Percentiles rank a stretch among this genome's conserved stretches.
Evolutionary conservation across 2,329 filamentous ascomycete species (phyloP).

Genomic region (Cladobotryum mycophilum): DNA sequence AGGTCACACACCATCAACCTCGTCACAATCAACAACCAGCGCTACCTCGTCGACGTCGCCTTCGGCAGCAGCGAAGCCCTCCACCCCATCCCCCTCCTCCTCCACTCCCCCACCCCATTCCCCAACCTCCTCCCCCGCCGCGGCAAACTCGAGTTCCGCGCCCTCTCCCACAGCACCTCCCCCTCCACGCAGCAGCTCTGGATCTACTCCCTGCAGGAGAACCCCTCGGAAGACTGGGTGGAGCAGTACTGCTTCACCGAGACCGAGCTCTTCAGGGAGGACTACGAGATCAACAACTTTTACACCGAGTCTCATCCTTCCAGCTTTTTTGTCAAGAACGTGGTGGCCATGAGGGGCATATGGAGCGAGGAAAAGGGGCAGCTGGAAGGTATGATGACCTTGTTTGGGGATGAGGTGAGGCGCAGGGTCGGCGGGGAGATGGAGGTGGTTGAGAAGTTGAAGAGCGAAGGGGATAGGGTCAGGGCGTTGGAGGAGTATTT

Average conservation of each 20-base stretch:
- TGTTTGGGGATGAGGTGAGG: conserved; percentile 42
- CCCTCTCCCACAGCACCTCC: conserved; percentile 27
- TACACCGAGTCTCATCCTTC: conserved; percentile 26
- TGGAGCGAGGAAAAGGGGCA: conserved; percentile 15
- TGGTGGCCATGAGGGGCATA: conserved; percentile 29
- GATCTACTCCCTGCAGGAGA: conserved; percentile 31
- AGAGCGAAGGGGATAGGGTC: conserved; percentile 43
- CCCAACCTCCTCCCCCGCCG: conserved; percentile 37
- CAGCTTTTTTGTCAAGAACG: conserved; percentile 33
- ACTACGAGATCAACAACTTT: conserved; percentile 43
- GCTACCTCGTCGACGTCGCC: conserved; percentile 52
- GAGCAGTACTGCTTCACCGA: conserved; percentile 48
- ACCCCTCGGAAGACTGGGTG: conserved; percentile 32
- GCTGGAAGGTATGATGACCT: conserved; percentile 33
- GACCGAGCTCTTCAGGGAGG: conserved; percentile 39
- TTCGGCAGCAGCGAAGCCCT: conserved; percentile 45
- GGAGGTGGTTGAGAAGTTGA: conserved; percentile 34
- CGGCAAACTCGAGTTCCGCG: conserved; percentile 36
- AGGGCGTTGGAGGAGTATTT: conserved; percentile 44
- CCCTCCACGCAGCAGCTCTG: conserved; percentile 28
- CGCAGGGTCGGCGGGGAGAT: conserved; percentile 28
- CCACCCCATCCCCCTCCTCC: conserved; percentile 26
- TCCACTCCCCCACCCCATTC: conserved; percentile 15
- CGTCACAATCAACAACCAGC: conserved; percentile 42
- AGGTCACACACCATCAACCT: conserved; percentile 57